Conservation (phyloP, 805 yeast species). For the Teunomyces stri region DNA sequence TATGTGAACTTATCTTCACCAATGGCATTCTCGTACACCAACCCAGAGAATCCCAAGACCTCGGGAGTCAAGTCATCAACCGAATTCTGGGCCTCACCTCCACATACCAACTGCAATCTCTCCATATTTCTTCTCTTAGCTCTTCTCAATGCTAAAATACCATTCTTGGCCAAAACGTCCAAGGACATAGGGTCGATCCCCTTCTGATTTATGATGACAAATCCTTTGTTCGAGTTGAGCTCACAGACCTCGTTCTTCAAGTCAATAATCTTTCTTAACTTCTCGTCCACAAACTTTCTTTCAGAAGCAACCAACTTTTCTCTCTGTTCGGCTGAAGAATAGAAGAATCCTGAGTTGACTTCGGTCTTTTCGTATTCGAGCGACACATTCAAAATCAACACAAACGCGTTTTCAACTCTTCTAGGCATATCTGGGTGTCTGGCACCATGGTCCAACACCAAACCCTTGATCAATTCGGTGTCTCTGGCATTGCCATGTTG, state of each 20-base stretch:
- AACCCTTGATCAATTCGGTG: slow-evolving; percentile 79
- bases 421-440: slow-evolving; percentile 99
- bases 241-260: slow-evolving; percentile 91
- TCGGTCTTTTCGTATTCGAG: slow-evolving; percentile 97
- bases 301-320: slow-evolving; percentile 92
- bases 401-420: slow-evolving; percentile 74
- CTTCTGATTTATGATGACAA: slow-evolving; percentile 95
- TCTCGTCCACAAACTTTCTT: slow-evolving; percentile 91
- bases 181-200: slow-evolving; percentile 98
- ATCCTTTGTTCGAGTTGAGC: slow-evolving; percentile 65
- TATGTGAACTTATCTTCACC: slow-evolving; percentile 98
- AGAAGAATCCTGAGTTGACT: slow-evolving; percentile 93
- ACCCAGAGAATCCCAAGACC: slow-evolving; percentile 84
- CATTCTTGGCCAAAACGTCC: slow-evolving; percentile 89
- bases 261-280: slow-evolving; percentile 85
- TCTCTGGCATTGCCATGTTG: slow-evolving; percentile 86
- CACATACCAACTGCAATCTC: slow-evolving; percentile 91
- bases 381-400: slow-evolving; percentile 87
- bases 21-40: slow-evolving; percentile 85
- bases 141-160: slow-evolving; percentile 90
- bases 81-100: slow-evolving; percentile 97
- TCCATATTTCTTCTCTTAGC: slow-evolving; percentile 99
- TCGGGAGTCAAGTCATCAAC: slow-evolving; percentile 86
- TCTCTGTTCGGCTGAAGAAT: slow-evolving; percentile 93
- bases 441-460: slow-evolving; percentile 97